Evolutionary conservation across 495 filamentous ascomycete genomes (phyloP).

Genomic region (Saxophila tyrrhenica): DNA sequence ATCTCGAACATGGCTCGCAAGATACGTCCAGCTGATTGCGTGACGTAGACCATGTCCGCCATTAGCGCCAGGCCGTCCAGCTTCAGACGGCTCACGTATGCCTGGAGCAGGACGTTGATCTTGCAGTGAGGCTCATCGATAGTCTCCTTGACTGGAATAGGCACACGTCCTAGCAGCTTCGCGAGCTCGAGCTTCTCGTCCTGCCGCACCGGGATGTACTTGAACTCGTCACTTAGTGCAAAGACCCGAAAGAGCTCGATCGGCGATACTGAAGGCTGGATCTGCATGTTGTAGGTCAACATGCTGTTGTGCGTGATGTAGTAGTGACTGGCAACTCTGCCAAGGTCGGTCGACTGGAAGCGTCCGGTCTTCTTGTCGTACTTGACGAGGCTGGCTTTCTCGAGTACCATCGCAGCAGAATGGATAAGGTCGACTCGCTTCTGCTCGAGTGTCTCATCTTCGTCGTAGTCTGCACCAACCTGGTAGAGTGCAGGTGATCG

Average conservation of each 20-base stretch:
- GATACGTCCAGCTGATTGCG: slow-evolving; percentile 93
- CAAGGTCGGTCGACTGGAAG: slow-evolving; percentile 84
- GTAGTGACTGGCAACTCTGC: slow-evolving; percentile 92
- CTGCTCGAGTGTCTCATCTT: slow-evolving; percentile 84
- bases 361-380: slow-evolving; percentile 92
- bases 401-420: slow-evolving; percentile 78
- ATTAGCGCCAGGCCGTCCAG: slow-evolving; percentile 90
- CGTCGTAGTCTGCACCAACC: slow-evolving; percentile 88
- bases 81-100: slow-evolving; percentile 89
- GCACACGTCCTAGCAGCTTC: slow-evolving; percentile 79
- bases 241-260: slow-evolving; percentile 98
- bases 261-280: slow-evolving; percentile 80
- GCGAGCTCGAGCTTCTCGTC: slow-evolving; percentile 95
- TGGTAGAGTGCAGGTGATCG: slow-evolving; percentile 92
- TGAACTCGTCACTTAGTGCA: slow-evolving; percentile 94
- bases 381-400: slow-evolving; percentile 77
- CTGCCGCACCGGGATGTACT: slow-evolving; percentile 94
- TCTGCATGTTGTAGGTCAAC: slow-evolving; percentile 89
- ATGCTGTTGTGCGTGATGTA: slow-evolving; percentile 96
- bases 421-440: slow-evolving; percentile 94
- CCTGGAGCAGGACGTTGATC: slow-evolving; percentile 97
- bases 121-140: slow-evolving; percentile 96
- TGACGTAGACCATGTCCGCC: slow-evolving; percentile 98
- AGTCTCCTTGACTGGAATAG: slow-evolving; percentile 92
- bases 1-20: slow-evolving; percentile 95